Base-by-base conservation (phyloP, 495 filamentous ascomycete species). In the Aspergillus asperescens region DNA sequence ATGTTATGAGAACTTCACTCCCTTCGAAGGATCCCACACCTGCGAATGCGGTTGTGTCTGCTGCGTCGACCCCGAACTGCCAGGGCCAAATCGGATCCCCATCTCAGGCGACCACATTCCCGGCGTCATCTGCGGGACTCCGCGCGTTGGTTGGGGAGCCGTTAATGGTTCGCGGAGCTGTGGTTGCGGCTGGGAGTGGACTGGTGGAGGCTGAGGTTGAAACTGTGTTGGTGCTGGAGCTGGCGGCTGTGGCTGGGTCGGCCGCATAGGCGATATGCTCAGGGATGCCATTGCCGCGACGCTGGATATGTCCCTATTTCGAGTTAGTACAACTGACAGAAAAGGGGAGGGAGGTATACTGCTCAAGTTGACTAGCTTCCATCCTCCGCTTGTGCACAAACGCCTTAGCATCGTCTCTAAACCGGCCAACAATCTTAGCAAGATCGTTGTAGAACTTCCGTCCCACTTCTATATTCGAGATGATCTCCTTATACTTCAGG, bases 381-480 rank as follows among this genome's bases (percentile, higher is more conserved):
- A 83, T 79, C 37, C 90, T 80, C 50, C 93, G 75, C 59, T 86
- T 80, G 22, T 90, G 86, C 7, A 86, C 86, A 70, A 93, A 96
- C 7, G 75, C 79, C 58, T 85, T 84, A 28, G 78, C 83, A 29
- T 87, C 88, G 54, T 94, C 90, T 18, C 88, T 77, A 56, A 89
- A 89, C 20, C 85, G 76, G 8, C 76, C 81, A 1, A 96, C 83
- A 37, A 96, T 90, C 66, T 85, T 87, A 34, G 83, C 87, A 2
- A 98, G 78, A 60, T 96, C 91, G 62, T 98, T 97, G 72, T 97
- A 98, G 65, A 98, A 98, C 60, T 95, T 96, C 35, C 92, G 71
- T 1, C 89, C 93, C 0, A 85, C 87, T 48, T 96, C 89, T 0
- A 96, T 70, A 61, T 97, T 94, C 35, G 79, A 86, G 35, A 94